A percentile compares a stretch with the other conserved stretches of the same genome.
Evolutionary conservation across 2,329 filamentous ascomycete genomes (phyloP).

Genomic region (Clonostachys rosea): DNA sequence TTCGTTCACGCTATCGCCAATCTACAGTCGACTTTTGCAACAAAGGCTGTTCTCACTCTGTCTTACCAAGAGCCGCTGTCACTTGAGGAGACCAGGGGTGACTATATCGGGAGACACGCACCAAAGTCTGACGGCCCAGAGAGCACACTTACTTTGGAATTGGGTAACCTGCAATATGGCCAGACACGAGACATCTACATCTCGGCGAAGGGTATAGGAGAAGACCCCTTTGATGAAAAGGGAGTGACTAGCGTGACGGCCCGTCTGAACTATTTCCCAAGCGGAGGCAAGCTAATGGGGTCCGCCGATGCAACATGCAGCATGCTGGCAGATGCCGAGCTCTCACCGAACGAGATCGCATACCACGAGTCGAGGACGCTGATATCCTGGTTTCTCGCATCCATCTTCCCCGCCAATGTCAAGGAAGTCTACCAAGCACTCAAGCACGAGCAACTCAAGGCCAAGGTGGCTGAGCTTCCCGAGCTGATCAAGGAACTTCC

Average conservation of each 20-base stretch:
- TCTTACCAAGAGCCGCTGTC: slow-evolving; percentile 25
- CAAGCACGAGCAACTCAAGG: background rate
- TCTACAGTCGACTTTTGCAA: slow-evolving; percentile 53
- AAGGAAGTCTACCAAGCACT: slow-evolving; percentile 26
- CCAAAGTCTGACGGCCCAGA: slow-evolving; percentile 9
- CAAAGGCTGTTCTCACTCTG: slow-evolving; percentile 35
- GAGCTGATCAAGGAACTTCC: slow-evolving; percentile 25
- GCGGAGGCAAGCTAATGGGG: background rate
- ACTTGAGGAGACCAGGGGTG: slow-evolving; percentile 31
- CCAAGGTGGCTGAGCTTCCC: slow-evolving; percentile 14
- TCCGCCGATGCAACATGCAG: background rate
- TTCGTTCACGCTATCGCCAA: slow-evolving; percentile 60
- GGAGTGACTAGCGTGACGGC: slow-evolving; percentile 20
- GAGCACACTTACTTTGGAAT: slow-evolving; percentile 25
- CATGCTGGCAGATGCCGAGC: slow-evolving; percentile 7
- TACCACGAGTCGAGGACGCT: slow-evolving; percentile 48
- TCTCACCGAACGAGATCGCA: slow-evolving; percentile 28
- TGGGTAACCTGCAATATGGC: slow-evolving; percentile 56
- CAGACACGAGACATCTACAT: slow-evolving; percentile 54
- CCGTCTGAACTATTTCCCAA: slow-evolving; percentile 20
- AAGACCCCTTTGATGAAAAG: background rate
- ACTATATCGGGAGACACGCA: slow-evolving; percentile 26
- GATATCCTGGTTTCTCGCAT: slow-evolving; percentile 44
- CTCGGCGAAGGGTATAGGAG: slow-evolving; percentile 7
- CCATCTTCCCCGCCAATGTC: slow-evolving; percentile 30